Evolutionary conservation across 306 rosid species (phyloP), one percentile per base, ranked within the genome.

Genomic region (Mimosa bimucronata): DNA sequence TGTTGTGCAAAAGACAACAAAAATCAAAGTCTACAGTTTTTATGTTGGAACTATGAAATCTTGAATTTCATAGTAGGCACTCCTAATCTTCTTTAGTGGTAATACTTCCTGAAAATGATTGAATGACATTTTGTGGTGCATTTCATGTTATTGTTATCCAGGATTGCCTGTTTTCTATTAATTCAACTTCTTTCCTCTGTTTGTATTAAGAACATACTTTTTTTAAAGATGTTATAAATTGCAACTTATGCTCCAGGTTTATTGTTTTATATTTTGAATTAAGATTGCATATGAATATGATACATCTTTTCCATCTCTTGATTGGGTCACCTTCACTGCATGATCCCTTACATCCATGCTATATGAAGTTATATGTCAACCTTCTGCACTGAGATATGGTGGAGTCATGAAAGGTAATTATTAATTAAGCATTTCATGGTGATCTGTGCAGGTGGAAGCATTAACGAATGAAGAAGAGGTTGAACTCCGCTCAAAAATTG

Each of bases 401-500:
- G 26, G 9, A 58, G 10, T 57, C 38, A 46, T 58, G 53, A 74
- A 23, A 34, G 23, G 97, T 92, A 38, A 6, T 13, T 25, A 52
- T 95, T 92, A 23, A 12, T 13, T 25, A 42, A 69, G 34, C 34
- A 38, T 70, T 75, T 70, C 58, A 74, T 73, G 67, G 46, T 77
- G 79, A 76, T 57, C 45, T 83, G 34, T 71, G 68, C 82, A 91
- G 96, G 98, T 95, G 23, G 98, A 95, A 84, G 58, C 95, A 77
- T 72, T 92, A 73, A 90, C 95, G 25, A 94, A 94, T 71, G 90
- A 92, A 86, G 97, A 94, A 85, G 98, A 94, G 88, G 97, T 93
- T 73, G 97, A 94, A 66, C 74, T 94, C 80, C 95, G 96, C 28
- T 88, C 97, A 31, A 92, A 94, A 84, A 94, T 94, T 62, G 97